These are phyloP conservation scores for Neurospora intermedia DNA, from an alignment of 495 filamentous ascomycete species.

Conservation along the genomic window DNA sequence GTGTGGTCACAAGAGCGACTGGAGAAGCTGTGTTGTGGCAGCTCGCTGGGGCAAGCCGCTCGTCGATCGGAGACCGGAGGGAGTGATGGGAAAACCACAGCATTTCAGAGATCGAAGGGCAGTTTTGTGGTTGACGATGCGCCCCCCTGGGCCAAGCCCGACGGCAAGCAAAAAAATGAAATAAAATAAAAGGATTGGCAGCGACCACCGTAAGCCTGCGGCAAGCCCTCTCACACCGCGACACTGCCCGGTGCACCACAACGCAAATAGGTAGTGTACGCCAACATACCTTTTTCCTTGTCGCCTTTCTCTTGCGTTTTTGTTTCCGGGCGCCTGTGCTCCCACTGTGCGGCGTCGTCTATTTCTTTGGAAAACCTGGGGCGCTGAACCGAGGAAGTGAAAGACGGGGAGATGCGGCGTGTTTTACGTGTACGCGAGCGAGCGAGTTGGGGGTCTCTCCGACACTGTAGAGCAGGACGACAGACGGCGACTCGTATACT, in stretches of 20 bases:
- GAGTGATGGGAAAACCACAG: background rate
- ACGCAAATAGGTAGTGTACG: background rate
- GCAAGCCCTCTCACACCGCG: background rate
- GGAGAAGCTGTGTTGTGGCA: conserved; percentile 10
- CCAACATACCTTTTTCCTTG: background rate
- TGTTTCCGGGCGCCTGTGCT: background rate
- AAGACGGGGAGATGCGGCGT: background rate
- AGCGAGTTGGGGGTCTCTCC: background rate
- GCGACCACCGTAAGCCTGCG: background rate
- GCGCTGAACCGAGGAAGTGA: background rate
- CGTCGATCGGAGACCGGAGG: conserved; percentile 14
- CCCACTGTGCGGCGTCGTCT: background rate
- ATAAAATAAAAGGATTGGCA: background rate
- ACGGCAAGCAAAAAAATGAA: background rate
- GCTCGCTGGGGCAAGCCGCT: conserved; percentile 12
- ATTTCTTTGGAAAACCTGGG: background rate
- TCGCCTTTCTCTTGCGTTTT: background rate
- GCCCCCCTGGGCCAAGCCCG: background rate
- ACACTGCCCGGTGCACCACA: background rate
- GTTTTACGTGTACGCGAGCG: background rate
- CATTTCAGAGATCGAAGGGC: background rate
- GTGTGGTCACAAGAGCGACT: conserved; percentile 11
- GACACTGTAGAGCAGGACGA: background rate
- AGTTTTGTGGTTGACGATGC: background rate
- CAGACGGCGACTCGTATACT: background rate